Percentiles rank a stretch among this genome's conserved stretches.
Conservation (phyloP, 1,139 yeast genomes). For the Lodderomyces pseudojiufengensis region DNA sequence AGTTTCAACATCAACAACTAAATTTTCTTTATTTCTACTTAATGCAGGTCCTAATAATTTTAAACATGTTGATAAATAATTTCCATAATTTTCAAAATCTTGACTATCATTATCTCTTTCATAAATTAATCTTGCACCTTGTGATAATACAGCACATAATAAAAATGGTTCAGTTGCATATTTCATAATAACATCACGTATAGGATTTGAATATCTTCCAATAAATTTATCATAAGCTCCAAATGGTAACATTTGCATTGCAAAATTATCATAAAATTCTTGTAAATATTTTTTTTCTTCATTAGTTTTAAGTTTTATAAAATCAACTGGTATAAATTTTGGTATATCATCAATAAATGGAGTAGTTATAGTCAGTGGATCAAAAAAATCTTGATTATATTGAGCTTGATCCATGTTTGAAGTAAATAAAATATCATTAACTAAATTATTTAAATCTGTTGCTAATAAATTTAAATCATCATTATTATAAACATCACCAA, state of each 20-base stretch:
- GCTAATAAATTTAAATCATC: slow-evolving; percentile 32
- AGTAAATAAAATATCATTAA: slow-evolving; percentile 28
- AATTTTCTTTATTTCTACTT: slow-evolving; percentile 16
- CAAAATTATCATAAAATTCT: slow-evolving; percentile 51
- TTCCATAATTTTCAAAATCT: slow-evolving; percentile 48
- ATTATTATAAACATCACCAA: slow-evolving; percentile 14
- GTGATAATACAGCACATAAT: slow-evolving; percentile 60
- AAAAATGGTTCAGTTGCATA: slow-evolving; percentile 57
- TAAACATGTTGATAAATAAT: slow-evolving; percentile 55
- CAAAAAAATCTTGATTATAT: slow-evolving; percentile 1
- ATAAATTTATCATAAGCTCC: slow-evolving; percentile 36
- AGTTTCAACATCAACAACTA: slow-evolving; percentile 51
- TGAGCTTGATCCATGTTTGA: slow-evolving; percentile 15
- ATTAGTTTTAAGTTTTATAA: slow-evolving; percentile 29
- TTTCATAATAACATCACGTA: slow-evolving; percentile 53
- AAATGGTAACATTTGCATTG: slow-evolving; percentile 55
- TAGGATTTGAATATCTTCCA: slow-evolving; percentile 42
- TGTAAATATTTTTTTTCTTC: slow-evolving; percentile 46
- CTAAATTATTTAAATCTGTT: slow-evolving; percentile 31
- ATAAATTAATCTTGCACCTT: slow-evolving; percentile 53
- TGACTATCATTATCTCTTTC: slow-evolving; percentile 30
- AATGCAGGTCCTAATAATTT: slow-evolving; percentile 44
- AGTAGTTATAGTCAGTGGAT: not conserved
- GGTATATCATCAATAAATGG: slow-evolving; percentile 18
- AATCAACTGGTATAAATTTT: slow-evolving; percentile 15